These are phyloP conservation scores for Wallacemonas rigidus DNA, from an alignment of 208 protist genomes.

Conservation along the genomic window DNA sequence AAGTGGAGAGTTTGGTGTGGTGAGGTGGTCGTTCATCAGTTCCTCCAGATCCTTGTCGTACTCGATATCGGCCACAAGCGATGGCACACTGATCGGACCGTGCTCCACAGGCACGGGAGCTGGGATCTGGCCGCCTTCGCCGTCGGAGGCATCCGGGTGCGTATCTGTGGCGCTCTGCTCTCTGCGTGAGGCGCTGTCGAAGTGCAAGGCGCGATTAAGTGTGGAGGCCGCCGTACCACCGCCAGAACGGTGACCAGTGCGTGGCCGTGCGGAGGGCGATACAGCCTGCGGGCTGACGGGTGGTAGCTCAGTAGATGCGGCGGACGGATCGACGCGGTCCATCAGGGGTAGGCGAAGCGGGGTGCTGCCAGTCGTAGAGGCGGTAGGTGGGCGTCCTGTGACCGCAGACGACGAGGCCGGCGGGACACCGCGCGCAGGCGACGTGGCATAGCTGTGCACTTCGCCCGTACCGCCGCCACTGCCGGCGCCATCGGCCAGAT, in stretches of 20 bases:
- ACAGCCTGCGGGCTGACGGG: not conserved
- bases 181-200: constrained; percentile 6
- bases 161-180: not conserved
- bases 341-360: constrained; percentile 9
- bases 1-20: not conserved
- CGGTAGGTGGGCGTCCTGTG: not conserved
- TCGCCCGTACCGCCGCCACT: not conserved
- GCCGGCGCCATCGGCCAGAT: not conserved
- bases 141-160: not conserved
- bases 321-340: constrained; percentile 7
- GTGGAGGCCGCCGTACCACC: not conserved
- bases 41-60: constrained; percentile 15
- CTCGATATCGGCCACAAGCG: not conserved
- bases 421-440: not conserved
- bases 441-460: not conserved
- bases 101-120: not conserved
- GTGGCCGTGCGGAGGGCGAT: not conserved
- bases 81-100: not conserved
- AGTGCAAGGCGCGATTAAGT: constrained; percentile 10
- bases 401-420: not conserved
- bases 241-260: not conserved
- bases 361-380: not conserved
- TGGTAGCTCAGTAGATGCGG: not conserved
- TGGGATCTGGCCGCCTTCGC: not conserved
- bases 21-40: constrained; percentile 10